Conservation (phyloP, 345 rosid genomes). For the Lepidium africanum region DNA sequence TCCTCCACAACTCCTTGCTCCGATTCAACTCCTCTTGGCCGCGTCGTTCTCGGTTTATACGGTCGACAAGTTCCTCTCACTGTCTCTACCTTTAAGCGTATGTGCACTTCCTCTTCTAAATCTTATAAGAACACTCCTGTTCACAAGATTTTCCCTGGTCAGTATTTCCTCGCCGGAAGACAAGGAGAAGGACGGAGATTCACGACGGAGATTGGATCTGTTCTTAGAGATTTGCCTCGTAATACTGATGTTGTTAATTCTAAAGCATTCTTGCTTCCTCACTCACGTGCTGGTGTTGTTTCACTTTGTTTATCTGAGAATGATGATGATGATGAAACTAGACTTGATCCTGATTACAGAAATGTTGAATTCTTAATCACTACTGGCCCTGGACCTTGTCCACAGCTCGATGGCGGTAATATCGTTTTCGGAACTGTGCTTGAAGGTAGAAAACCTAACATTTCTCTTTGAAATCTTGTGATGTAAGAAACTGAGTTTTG, state of each 20-base stretch:
- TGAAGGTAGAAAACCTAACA: conserved; percentile 38
- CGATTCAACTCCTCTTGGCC: conserved; percentile 58
- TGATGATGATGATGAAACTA: conserved; percentile 68
- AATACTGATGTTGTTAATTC: conserved; percentile 69
- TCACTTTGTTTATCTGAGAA: conserved; percentile 80
- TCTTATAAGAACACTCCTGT: conserved; percentile 72
- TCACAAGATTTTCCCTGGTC: conserved; percentile 75
- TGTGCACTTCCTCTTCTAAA: conserved; percentile 52
- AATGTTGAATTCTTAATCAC: conserved; percentile 89
- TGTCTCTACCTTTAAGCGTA: conserved; percentile 74
- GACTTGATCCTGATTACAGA: conserved; percentile 64
- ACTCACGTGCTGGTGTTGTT: conserved; percentile 58
- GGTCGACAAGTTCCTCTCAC: conserved; percentile 71
- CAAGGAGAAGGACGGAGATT: conserved; percentile 51
- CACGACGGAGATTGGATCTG: conserved; percentile 47
- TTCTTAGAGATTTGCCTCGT: conserved; percentile 35
- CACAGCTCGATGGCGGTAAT: conserved; percentile 64
- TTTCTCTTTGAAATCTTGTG: neutral
- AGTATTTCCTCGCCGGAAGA: conserved; percentile 68
- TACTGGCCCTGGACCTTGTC: conserved; percentile 87
- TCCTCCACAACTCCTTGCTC: conserved; percentile 48
- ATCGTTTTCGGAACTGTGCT: conserved; percentile 89
- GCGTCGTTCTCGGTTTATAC: conserved; percentile 71
- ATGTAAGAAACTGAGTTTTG: neutral
- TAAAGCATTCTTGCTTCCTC: conserved; percentile 52